Conservation (phyloP, 106 monocot species). For the Posidonia australis region DNA sequence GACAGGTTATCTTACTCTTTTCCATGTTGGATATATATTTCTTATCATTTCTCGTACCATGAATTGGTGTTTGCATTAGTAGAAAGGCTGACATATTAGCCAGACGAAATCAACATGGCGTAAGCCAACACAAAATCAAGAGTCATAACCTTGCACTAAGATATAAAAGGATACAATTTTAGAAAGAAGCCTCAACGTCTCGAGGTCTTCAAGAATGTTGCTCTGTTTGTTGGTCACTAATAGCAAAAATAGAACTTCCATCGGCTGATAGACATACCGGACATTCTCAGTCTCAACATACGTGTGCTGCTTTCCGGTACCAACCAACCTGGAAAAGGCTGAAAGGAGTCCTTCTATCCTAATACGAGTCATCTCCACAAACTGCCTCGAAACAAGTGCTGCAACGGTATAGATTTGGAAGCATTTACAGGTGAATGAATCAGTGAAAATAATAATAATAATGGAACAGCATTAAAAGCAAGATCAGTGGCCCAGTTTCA, state of each 20-base stretch:
- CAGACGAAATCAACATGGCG: no score
- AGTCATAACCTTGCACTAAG: no score
- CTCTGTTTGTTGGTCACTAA: constrained; percentile 94
- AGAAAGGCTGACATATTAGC: no score
- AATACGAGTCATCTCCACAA: constrained; percentile 91
- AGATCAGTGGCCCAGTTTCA: no score
- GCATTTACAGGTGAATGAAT: neutral
- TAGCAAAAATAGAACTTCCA: constrained; percentile 76
- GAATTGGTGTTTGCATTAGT: no score
- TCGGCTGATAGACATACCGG: constrained; percentile 96
- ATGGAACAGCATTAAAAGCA: no score
- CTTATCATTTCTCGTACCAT: no score
- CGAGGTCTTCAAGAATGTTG: constrained; percentile 97
- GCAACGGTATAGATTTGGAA: constrained; percentile 12
- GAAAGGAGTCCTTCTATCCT: constrained; percentile 96
- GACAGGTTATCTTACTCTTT: no score
- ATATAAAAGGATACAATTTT: constrained; percentile 74
- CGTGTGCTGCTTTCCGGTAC: constrained; percentile 92
- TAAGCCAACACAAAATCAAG: neutral
- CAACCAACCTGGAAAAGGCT: constrained; percentile 90
- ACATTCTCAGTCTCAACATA: constrained; percentile 98
- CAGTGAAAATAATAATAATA: no score
- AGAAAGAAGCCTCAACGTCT: constrained; percentile 57
- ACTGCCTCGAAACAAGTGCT: constrained; percentile 95
- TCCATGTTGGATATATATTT: no score